phyloP scores from a whole-genome alignment of 73 alveolate genomes.

The Paramecium octaurelia region DNA sequence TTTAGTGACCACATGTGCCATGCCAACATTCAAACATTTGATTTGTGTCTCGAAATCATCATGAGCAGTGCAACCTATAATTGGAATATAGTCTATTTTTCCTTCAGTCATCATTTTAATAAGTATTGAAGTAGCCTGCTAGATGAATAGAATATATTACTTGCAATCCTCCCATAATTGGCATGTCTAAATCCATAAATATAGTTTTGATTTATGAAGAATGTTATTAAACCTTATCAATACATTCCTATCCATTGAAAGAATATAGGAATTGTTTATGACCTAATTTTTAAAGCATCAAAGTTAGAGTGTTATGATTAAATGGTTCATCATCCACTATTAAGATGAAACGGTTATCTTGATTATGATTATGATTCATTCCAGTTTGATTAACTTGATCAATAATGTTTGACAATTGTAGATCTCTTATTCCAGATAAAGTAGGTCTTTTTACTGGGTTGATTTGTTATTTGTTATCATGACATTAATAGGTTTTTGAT shows the following conservation, averaged over 20 bases:
- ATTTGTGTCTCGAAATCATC: neutral
- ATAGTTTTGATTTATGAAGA: neutral
- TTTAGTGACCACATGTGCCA: conserved; percentile 19
- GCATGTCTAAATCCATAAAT: conserved; percentile 44
- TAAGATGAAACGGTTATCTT: neutral
- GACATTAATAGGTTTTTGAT: neutral
- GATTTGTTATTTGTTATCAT: neutral
- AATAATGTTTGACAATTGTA: neutral
- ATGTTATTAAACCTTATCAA: neutral
- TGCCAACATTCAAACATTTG: neutral
- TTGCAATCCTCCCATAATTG: conserved; percentile 19
- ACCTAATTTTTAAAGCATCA: neutral
- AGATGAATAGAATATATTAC: neutral
- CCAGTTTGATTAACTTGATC: neutral
- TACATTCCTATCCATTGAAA: conserved; percentile 35
- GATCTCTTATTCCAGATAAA: neutral
- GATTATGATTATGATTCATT: neutral
- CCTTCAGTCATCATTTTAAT: neutral
- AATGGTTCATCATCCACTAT: conserved; percentile 45
- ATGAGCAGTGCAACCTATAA: conserved; percentile 34
- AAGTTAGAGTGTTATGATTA: neutral
- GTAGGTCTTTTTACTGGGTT: neutral
- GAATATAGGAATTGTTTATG: neutral
- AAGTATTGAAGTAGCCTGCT: neutral
- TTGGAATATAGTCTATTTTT: neutral